These are phyloP conservation scores for Ophiostoma perfectum DNA, from an alignment of 2,329 filamentous ascomycete species.

Conservation along the genomic window DNA sequence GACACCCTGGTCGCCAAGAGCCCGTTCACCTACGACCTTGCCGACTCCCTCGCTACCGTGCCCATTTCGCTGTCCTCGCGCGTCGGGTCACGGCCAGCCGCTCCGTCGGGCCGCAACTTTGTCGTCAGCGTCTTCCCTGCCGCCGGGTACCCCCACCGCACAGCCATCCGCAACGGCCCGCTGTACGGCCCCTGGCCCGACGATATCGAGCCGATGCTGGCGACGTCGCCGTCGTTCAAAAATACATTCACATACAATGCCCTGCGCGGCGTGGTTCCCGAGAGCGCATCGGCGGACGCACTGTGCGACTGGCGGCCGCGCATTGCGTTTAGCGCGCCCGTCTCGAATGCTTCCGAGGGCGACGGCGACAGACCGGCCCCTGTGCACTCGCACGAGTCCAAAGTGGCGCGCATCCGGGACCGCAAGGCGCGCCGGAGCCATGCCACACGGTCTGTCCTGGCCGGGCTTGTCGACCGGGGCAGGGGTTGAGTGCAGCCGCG, in stretches of 20 bases:
- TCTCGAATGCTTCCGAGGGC: slow-evolving; percentile 8
- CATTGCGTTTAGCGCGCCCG: slow-evolving; percentile 17
- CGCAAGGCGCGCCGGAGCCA: slow-evolving; percentile 17
- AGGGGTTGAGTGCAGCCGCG: too few species aligned
- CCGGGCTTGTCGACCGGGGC: background rate
- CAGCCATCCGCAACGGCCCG: slow-evolving; percentile 34
- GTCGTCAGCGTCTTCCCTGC: slow-evolving; percentile 39
- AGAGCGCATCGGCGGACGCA: slow-evolving; percentile 36
- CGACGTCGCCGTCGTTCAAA: slow-evolving; percentile 24
- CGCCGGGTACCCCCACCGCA: slow-evolving; percentile 38
- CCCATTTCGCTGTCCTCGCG: background rate
- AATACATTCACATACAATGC: slow-evolving; percentile 37
- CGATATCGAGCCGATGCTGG: slow-evolving; percentile 15
- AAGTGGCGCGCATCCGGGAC: slow-evolving; percentile 17
- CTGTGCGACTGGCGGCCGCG: slow-evolving; percentile 41
- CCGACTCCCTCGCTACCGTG: slow-evolving; percentile 27
- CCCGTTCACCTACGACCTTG: slow-evolving; percentile 43
- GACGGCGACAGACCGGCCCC: background rate
- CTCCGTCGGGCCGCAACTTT: slow-evolving; percentile 32
- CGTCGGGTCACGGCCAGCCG: slow-evolving; percentile 22
- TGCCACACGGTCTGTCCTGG: slow-evolving; percentile 14
- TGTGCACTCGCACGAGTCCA: background rate
- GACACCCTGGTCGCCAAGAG: slow-evolving; percentile 40
- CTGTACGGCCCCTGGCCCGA: slow-evolving; percentile 42
- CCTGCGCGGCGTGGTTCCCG: slow-evolving; percentile 39